A percentile compares a stretch with the other conserved stretches of the same genome.
phyloP scores from a whole-genome alignment of 2,329 filamentous ascomycete species.

The Didymosphaeria variabile region DNA sequence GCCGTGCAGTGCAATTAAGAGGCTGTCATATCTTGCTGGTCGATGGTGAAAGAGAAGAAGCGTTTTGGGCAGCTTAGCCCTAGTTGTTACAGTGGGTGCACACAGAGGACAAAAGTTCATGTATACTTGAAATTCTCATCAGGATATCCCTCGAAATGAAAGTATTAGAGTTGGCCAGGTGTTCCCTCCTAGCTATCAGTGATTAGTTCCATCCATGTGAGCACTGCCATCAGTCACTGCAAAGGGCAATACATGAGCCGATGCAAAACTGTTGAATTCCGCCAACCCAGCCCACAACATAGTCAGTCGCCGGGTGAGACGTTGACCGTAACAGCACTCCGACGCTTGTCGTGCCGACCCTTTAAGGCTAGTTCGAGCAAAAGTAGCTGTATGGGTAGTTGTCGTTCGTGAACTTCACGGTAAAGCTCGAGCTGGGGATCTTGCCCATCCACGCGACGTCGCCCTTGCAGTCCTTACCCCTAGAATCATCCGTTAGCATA shows the following conservation, averaged over 20 bases:
- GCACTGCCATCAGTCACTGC: neutral
- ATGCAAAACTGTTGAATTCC: neutral
- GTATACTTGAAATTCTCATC: neutral
- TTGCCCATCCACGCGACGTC: neutral
- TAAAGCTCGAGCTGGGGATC: neutral
- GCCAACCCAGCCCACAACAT: neutral
- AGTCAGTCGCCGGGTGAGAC: neutral
- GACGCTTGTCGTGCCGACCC: neutral
- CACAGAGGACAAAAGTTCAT: no score
- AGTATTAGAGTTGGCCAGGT: neutral
- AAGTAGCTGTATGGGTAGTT: neutral
- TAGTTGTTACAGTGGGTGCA: neutral
- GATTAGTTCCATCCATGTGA: neutral
- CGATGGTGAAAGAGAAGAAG: neutral
- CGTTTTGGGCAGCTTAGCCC: neutral
- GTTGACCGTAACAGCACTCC: no score
- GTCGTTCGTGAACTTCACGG: neutral
- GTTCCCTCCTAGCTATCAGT: neutral
- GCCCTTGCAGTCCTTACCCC: neutral
- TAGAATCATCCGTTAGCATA: neutral
- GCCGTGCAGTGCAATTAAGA: neutral
- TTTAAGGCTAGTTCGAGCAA: neutral
- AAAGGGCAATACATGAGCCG: neutral
- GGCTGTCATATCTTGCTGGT: neutral
- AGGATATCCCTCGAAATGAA: neutral